Conservation (phyloP, 2,329 filamentous ascomycete species). For the Mycocentrospora acerina region DNA sequence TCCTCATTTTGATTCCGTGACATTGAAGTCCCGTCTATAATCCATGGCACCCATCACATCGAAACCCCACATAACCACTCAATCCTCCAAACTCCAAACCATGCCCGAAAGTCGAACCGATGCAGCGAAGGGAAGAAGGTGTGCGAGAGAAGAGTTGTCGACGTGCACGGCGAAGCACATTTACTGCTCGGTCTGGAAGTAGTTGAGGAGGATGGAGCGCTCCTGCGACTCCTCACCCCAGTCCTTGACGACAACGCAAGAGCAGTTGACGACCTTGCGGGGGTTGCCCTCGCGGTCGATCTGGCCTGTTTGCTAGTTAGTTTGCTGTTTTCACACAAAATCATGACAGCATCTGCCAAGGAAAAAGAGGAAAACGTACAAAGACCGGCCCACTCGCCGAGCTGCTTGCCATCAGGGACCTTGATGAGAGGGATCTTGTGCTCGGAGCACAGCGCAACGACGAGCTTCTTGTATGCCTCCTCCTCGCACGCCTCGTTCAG, state of each 20-base stretch:
- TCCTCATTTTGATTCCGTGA: no score
- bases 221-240: conserved; percentile 99
- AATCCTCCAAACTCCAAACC: conserved; percentile 7
- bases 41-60: no score
- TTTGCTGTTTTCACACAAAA: not conserved
- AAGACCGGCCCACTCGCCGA: conserved; percentile 99
- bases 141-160: conserved; percentile 5
- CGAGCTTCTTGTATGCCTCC: conserved; percentile 99
- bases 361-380: conserved; percentile 67
- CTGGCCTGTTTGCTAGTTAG: conserved; percentile 64
- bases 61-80: no score
- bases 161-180: conserved; percentile 16
- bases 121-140: conserved; percentile 16
- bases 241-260: conserved; percentile 98
- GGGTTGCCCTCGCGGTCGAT: conserved; percentile 99
- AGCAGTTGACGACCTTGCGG: conserved; percentile 99
- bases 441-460: conserved; percentile 97
- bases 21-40: no score
- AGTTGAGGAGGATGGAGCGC: conserved; percentile 98
- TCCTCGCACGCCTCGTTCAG: conserved; percentile 99
- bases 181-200: conserved; percentile 87
- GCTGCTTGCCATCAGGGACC: conserved; percentile 99
- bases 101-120: conserved; percentile 16
- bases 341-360: not conserved
- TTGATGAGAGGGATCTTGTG: conserved; percentile 99